Percentiles rank a stretch among this genome's conserved stretches.
phyloP scores from a whole-genome alignment of 768 basidiomycete species.

The Xerocomus potaroensis region DNA sequence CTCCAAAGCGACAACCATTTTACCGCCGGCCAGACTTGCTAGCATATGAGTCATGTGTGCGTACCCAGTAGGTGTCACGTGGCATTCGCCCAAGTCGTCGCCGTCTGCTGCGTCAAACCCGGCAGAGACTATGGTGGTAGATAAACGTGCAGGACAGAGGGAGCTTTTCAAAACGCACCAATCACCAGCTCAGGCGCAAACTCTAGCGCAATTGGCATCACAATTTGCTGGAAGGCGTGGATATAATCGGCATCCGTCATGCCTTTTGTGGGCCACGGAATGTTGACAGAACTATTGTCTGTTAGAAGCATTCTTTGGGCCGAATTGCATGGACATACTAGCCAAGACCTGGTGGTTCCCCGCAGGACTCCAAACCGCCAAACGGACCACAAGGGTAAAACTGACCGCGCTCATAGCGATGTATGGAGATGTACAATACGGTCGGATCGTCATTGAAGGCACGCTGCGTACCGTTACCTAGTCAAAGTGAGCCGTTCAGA shows the following conservation, averaged over 20 bases:
- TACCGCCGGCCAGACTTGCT: conserved; percentile 79
- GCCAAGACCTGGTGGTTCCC: conserved; percentile 79
- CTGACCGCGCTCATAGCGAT: conserved; percentile 86
- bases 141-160: background rate
- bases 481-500: conserved; percentile 11
- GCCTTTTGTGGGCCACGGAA: conserved; percentile 86
- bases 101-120: conserved; percentile 97
- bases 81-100: conserved; percentile 87
- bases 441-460: conserved; percentile 92
- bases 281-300: conserved; percentile 76
- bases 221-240: conserved; percentile 90
- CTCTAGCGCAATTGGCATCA: conserved; percentile 97
- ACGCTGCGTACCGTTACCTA: conserved; percentile 95
- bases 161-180: conserved; percentile 48
- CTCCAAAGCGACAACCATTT: conserved; percentile 90
- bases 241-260: conserved; percentile 97
- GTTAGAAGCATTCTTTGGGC: conserved; percentile 5
- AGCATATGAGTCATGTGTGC: conserved; percentile 99
- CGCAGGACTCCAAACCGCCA: conserved; percentile 82
- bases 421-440: conserved; percentile 91
- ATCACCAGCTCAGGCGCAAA: conserved; percentile 96
- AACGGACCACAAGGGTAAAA: conserved; percentile 95
- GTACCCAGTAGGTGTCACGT: conserved; percentile 88
- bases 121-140: conserved; percentile 69
- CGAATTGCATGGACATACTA: conserved; percentile 51